Evolutionary conservation across 2,329 filamentous ascomycete species (phyloP).

Genomic region (Monosporascus cannonballus): DNA sequence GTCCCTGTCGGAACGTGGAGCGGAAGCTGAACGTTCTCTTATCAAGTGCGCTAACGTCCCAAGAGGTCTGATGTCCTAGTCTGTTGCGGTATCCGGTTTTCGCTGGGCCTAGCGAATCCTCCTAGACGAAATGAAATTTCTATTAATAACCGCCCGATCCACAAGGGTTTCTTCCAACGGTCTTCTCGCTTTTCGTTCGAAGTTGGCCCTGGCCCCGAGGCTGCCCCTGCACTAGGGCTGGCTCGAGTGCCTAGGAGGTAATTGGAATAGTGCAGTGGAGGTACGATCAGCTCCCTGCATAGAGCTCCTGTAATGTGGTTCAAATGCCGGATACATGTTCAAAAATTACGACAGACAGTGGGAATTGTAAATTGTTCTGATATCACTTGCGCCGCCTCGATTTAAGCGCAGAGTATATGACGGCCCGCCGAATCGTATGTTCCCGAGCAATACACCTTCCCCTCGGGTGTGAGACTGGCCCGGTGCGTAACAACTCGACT

Average conservation of each 20-base stretch:
- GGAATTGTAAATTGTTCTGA: not conserved
- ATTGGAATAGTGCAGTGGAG: not conserved
- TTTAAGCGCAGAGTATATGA: not conserved
- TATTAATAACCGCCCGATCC: not conserved
- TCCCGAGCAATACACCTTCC: not conserved
- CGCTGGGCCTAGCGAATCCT: not conserved
- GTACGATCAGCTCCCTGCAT: not conserved
- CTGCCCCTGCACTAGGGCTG: not conserved
- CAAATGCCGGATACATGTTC: not conserved
- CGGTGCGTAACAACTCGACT: not conserved
- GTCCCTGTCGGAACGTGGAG: not conserved
- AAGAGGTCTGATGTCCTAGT: not conserved
- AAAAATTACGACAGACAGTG: not conserved
- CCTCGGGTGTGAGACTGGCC: not conserved
- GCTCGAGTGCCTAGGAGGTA: not conserved
- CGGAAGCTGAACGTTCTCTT: not conserved
- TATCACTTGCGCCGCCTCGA: not conserved
- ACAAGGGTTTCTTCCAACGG: not conserved
- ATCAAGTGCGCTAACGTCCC: not conserved
- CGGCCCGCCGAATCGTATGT: too few species aligned
- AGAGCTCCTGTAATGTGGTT: not conserved
- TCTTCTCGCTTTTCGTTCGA: not conserved
- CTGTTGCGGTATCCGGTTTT: not conserved
- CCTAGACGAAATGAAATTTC: not conserved
- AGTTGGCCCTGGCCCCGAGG: not conserved